Evolutionary conservation across 2,329 filamentous ascomycete species (phyloP).

Genomic region (Xylariomycetidae sp.): DNA sequence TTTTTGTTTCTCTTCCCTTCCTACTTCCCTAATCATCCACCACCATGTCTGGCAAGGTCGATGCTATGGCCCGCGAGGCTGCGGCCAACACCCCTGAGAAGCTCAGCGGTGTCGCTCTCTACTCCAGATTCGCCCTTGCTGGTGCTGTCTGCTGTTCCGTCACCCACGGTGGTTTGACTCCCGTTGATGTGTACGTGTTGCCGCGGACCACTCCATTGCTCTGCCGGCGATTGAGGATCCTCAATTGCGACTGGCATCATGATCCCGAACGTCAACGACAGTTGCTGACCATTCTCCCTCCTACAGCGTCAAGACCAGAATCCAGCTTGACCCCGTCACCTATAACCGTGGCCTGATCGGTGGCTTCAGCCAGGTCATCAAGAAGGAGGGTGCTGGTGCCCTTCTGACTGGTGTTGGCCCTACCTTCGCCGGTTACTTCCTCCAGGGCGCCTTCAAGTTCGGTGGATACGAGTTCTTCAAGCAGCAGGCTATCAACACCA

Average conservation of each 20-base stretch:
- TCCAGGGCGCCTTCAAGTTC: constrained; percentile 75
- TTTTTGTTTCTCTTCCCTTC: constrained; percentile 7
- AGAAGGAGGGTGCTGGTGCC: constrained; percentile 65
- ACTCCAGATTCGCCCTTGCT: constrained; percentile 94
- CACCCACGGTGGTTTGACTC: constrained; percentile 94
- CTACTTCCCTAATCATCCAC: constrained; percentile 6
- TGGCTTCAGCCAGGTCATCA: constrained; percentile 65
- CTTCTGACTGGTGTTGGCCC: constrained; percentile 67
- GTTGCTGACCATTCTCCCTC: constrained; percentile 3
- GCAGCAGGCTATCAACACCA: constrained; percentile 64
- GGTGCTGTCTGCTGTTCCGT: constrained; percentile 97
- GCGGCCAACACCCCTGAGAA: constrained; percentile 19
- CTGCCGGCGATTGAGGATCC: too few species aligned
- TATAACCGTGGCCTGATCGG: constrained; percentile 71
- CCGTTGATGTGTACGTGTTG: constrained; percentile 93
- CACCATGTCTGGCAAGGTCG: constrained; percentile 22
- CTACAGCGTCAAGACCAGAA: constrained; percentile 69
- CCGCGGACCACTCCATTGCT: neutral
- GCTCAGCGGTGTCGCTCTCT: constrained; percentile 47
- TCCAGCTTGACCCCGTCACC: constrained; percentile 68
- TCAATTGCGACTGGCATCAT: too few species aligned
- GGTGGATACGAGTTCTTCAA: constrained; percentile 81
- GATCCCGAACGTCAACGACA: neutral
- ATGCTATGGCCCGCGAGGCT: constrained; percentile 12
- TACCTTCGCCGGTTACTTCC: constrained; percentile 71